A percentile compares a stretch with the other conserved stretches of the same genome.
These are phyloP conservation scores for Globisporangium rhizosaccharum DNA, from an alignment of 352 stramenopile species.

Conservation along the genomic window DNA sequence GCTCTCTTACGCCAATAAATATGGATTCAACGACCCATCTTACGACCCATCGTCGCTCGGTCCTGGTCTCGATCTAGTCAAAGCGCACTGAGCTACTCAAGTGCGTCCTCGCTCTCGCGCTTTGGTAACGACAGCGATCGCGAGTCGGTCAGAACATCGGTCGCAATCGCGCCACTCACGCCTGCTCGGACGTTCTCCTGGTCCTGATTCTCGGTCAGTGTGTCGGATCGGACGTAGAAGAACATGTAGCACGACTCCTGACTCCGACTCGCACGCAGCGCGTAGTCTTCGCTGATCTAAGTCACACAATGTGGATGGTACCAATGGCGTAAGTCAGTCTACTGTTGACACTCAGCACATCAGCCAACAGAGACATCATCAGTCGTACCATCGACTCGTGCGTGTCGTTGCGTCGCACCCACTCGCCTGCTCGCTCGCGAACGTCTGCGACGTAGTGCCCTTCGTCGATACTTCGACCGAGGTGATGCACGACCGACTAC, in stretches of 20 bases:
- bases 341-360: no score
- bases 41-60: slow-evolving; percentile 16
- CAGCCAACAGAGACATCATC: no score
- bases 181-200: slow-evolving; percentile 64
- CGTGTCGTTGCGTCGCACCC: slow-evolving; percentile 79
- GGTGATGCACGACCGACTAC: slow-evolving; percentile 79
- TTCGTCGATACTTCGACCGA: slow-evolving; percentile 74
- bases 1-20: slow-evolving; percentile 9
- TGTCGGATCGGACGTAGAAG: slow-evolving; percentile 67
- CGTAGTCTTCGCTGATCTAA: slow-evolving; percentile 77
- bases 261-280: slow-evolving; percentile 59
- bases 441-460: slow-evolving; percentile 84
- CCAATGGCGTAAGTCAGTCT: neutral
- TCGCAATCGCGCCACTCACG: neutral
- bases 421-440: slow-evolving; percentile 38
- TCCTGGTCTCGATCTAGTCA: slow-evolving; percentile 15
- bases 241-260: slow-evolving; percentile 88
- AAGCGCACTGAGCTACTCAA: slow-evolving; percentile 12
- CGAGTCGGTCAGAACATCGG: neutral
- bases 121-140: no score
- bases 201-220: slow-evolving; percentile 17
- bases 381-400: slow-evolving; percentile 60
- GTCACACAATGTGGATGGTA: slow-evolving; percentile 1
- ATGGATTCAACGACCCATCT: slow-evolving; percentile 3
- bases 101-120: neutral